These are phyloP conservation scores for Tremellales sp. DNA, from an alignment of 1,284 basidiomycete species.

Conservation along the genomic window DNA sequence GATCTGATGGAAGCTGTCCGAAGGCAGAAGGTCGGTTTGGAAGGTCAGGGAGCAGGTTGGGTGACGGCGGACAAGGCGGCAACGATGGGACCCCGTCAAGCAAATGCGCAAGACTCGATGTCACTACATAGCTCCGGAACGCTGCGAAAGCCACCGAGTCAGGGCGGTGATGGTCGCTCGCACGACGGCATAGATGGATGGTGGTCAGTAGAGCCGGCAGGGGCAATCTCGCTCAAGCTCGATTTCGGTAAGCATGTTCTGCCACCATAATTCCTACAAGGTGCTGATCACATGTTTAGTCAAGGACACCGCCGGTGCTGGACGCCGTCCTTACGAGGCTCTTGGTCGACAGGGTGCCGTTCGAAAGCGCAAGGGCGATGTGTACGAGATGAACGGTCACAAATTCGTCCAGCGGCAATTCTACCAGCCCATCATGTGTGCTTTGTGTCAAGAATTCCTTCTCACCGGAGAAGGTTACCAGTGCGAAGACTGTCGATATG, in stretches of 20 bases:
- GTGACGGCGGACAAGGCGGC: slow-evolving; percentile 68
- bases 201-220: slow-evolving; percentile 98
- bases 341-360: slow-evolving; percentile 97
- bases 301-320: slow-evolving; percentile 82
- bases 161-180: slow-evolving; percentile 24
- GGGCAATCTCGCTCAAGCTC: slow-evolving; percentile 76
- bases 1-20: slow-evolving; percentile 93
- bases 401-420: slow-evolving; percentile 97
- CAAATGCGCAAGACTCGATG: slow-evolving; percentile 31
- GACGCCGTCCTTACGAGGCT: slow-evolving; percentile 89
- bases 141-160: slow-evolving; percentile 13
- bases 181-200: slow-evolving; percentile 88
- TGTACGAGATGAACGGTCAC: slow-evolving; percentile 99
- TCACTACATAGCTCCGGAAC: slow-evolving; percentile 33
- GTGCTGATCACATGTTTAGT: slow-evolving; percentile 56
- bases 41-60: slow-evolving; percentile 73
- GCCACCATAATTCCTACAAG: background rate
- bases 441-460: slow-evolving; percentile 95
- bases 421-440: slow-evolving; percentile 97
- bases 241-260: slow-evolving; percentile 70
- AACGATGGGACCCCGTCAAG: slow-evolving; percentile 36
- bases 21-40: slow-evolving; percentile 82
- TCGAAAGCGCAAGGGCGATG: slow-evolving; percentile 95
- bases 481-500: slow-evolving; percentile 98
- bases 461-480: slow-evolving; percentile 97